Evolutionary conservation across 1,139 yeast genomes (phyloP), one percentile per base, ranked within the genome.

Genomic region (Candida sp.): DNA sequence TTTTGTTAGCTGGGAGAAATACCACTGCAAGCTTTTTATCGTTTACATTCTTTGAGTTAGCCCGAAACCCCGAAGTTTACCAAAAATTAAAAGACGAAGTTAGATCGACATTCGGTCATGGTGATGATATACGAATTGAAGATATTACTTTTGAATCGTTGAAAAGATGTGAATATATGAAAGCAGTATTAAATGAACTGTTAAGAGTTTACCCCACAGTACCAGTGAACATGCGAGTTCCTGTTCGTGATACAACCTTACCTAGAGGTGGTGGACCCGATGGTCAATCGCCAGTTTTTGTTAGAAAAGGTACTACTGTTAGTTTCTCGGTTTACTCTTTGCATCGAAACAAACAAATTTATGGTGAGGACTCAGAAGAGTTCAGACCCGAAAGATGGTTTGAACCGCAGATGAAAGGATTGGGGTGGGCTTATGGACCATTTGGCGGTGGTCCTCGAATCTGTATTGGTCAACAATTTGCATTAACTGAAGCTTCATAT

Each of bases 371-470:
- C 48, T 69, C 75, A 8, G 52, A 55, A 4, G 66, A 47, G 23
- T 77, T 70, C 57, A 63, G 71, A 38, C 82, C 82, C 5, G 79
- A 73, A 48, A 66, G 82, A 49, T 77, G 82, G 82, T 62, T 61
- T 43, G 70, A 66, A 46, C 65, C 66, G 37, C 50, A 52, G 27
- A 57, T 61, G 32, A 61, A 56, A 43, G 68, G 65, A 49, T 55
- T 65, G 45, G 76, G 75, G 19, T 79, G 82, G 82, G 75, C 74
- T n/a, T 78, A 63, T 55, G 55, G 77, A 22, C 82, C 82, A 4
- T 78, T 77, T 63, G 78, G 79, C 50, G 84, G 83, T 40, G 84
- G 84, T 5, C 84, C 84, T 27, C 63, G 84, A 45, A 78, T 79
- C 44, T 79, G 84, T 52, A 62, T 79, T 41, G 84, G 84, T n/a